Evolutionary conservation across 805 yeast genomes (phyloP).

Genomic region (Myxozyma melibiosi): DNA sequence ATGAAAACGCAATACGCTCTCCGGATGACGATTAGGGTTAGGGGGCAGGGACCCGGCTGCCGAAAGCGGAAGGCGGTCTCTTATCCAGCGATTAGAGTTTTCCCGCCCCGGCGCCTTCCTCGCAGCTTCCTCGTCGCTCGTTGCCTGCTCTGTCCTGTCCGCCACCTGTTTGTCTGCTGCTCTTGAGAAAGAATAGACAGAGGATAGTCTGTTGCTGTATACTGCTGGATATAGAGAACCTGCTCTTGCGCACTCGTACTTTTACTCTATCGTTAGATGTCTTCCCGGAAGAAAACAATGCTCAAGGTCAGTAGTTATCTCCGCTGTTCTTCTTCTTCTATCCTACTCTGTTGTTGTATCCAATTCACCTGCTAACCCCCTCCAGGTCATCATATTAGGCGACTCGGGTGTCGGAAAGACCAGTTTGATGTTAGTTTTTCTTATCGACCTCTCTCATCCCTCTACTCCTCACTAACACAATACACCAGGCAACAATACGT

Average conservation of each 20-base stretch:
- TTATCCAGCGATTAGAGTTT: slow-evolving; percentile 4
- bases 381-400: slow-evolving; percentile 83
- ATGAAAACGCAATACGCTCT: background rate
- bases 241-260: background rate
- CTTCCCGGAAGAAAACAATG: slow-evolving; percentile 45
- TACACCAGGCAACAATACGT: slow-evolving; percentile 79
- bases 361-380: background rate
- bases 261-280: slow-evolving; percentile 23
- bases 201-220: background rate
- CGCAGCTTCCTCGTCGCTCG: background rate
- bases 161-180: background rate
- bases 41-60: slow-evolving; percentile 7
- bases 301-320: slow-evolving; percentile 44
- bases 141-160: background rate
- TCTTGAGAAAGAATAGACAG: no score
- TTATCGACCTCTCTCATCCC: background rate
- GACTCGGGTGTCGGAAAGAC: slow-evolving; percentile 99
- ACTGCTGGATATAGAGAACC: background rate
- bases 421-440: slow-evolving; percentile 65
- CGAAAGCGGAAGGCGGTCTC: slow-evolving; percentile 10
- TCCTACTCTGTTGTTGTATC: background rate
- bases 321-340: background rate
- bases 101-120: background rate
- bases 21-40: background rate
- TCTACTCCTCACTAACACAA: background rate